Percentiles rank a stretch among this genome's conserved stretches.
phyloP scores from a whole-genome alignment of 768 basidiomycete species.

The Rhizopogon vinicolor region DNA sequence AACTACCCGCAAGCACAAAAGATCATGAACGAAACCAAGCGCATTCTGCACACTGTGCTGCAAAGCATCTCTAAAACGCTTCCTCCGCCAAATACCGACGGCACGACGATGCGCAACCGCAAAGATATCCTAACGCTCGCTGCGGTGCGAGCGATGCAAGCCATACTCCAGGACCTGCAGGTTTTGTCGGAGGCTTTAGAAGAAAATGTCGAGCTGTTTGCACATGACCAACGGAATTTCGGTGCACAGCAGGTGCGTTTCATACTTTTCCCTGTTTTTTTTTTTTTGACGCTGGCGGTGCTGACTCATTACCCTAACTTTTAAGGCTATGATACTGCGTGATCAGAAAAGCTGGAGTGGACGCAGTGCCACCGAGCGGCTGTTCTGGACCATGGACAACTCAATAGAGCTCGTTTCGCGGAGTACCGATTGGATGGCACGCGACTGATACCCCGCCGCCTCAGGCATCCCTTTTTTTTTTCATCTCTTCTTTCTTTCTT shows the following conservation, averaged over 20 bases:
- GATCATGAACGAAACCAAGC: constrained; percentile 85
- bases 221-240: constrained; percentile 90
- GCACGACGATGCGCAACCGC: constrained; percentile 58
- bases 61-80: constrained; percentile 77
- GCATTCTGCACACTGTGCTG: constrained; percentile 88
- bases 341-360: constrained; percentile 96
- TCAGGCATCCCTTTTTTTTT: neutral
- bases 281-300: neutral
- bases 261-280: neutral
- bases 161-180: constrained; percentile 86
- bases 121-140: constrained; percentile 71
- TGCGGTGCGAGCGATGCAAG: constrained; percentile 77
- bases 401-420: constrained; percentile 83
- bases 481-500: no score
- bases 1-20: constrained; percentile 90
- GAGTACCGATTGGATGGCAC: constrained; percentile 82
- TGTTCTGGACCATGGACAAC: constrained; percentile 92
- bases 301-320: constrained; percentile 3
- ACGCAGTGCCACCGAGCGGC: constrained; percentile 82
- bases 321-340: constrained; percentile 89
- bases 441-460: constrained; percentile 40
- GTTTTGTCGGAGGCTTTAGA: constrained; percentile 82
- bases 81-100: constrained; percentile 46
- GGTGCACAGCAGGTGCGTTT: constrained; percentile 88
- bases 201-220: constrained; percentile 89